Conservation (phyloP, 305 asterid genomes). For the Fraxinus xanthoxyloides region DNA sequence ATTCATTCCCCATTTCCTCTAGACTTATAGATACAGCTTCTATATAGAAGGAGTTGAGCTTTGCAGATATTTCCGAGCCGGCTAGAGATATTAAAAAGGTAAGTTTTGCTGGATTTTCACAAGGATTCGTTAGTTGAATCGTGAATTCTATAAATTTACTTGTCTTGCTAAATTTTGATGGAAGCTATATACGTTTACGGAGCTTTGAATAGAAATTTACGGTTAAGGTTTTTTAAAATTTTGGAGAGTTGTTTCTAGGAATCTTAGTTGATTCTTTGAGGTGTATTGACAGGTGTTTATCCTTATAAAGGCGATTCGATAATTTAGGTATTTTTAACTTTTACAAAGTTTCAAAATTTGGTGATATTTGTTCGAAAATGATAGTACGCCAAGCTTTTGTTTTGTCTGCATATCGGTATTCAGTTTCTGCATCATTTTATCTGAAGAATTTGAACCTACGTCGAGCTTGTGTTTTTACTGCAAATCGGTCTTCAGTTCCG, state of each 20-base stretch:
- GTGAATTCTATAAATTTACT: background rate
- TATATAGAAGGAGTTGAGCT: slow-evolving; percentile 9
- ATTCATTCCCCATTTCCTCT: background rate
- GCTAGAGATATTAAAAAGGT: slow-evolving; percentile 22
- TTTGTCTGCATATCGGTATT: slow-evolving; percentile 30
- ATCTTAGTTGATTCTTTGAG: slow-evolving; percentile 9
- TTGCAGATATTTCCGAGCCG: slow-evolving; percentile 18
- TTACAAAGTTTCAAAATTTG: background rate
- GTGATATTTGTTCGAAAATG: slow-evolving; percentile 29
- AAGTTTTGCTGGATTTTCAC: background rate
- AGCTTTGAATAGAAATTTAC: slow-evolving; percentile 12
- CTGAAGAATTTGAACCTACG: slow-evolving; percentile 22
- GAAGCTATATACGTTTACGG: background rate
- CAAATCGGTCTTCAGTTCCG: slow-evolving; percentile 23
- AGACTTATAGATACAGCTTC: background rate
- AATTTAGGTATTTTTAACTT: slow-evolving; percentile 3
- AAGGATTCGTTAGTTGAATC: background rate
- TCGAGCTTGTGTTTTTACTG: slow-evolving; percentile 28
- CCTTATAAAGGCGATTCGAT: background rate
- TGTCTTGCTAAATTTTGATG: slow-evolving; percentile 4
- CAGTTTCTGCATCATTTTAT: slow-evolving; percentile 15
- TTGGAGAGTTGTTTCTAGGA: slow-evolving; percentile 8
- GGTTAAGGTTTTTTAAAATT: slow-evolving; percentile 12
- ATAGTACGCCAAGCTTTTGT: slow-evolving; percentile 22
- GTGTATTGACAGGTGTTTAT: slow-evolving; percentile 6